These are phyloP conservation scores for Ceratocystis harringtonii DNA, from an alignment of 2,329 filamentous ascomycete species.

Conservation along the genomic window DNA sequence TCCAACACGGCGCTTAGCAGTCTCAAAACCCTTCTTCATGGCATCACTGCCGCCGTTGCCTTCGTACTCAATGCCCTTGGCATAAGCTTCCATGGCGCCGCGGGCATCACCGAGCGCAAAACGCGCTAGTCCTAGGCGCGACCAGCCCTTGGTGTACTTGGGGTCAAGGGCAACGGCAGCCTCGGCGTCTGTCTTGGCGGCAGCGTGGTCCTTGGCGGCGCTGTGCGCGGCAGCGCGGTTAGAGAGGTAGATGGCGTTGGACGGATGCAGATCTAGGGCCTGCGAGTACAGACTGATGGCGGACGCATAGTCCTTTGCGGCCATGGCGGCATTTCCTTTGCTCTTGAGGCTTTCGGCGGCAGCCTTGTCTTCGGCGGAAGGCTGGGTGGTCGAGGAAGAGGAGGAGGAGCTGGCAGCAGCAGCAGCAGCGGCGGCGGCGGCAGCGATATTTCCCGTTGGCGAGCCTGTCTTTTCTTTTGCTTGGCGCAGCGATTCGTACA, in stretches of 20 bases:
- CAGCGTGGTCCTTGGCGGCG: slow-evolving; percentile 67
- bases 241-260: slow-evolving; percentile 91
- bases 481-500: slow-evolving; percentile 87
- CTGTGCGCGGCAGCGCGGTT: slow-evolving; percentile 93
- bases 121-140: slow-evolving; percentile 73
- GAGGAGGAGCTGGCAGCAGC: slow-evolving; percentile 23
- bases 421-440: slow-evolving; percentile 29
- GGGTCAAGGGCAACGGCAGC: slow-evolving; percentile 78
- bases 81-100: slow-evolving; percentile 88
- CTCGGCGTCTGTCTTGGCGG: slow-evolving; percentile 77
- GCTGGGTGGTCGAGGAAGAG: slow-evolving; percentile 23
- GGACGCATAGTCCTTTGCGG: slow-evolving; percentile 69
- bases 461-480: slow-evolving; percentile 25
- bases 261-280: slow-evolving; percentile 64
- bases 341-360: slow-evolving; percentile 81
- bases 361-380: slow-evolving; percentile 48
- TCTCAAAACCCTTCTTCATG: slow-evolving; percentile 96
- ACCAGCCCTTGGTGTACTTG: slow-evolving; percentile 95
- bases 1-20: slow-evolving; percentile 72
- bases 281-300: slow-evolving; percentile 82
- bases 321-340: slow-evolving; percentile 88
- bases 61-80: slow-evolving; percentile 83
- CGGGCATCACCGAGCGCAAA: slow-evolving; percentile 84
- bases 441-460: slow-evolving; percentile 22
- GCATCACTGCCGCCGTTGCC: slow-evolving; percentile 88